These are phyloP conservation scores for Solanum okadae DNA, from an alignment of 257 asterid species.

Conservation along the genomic window DNA sequence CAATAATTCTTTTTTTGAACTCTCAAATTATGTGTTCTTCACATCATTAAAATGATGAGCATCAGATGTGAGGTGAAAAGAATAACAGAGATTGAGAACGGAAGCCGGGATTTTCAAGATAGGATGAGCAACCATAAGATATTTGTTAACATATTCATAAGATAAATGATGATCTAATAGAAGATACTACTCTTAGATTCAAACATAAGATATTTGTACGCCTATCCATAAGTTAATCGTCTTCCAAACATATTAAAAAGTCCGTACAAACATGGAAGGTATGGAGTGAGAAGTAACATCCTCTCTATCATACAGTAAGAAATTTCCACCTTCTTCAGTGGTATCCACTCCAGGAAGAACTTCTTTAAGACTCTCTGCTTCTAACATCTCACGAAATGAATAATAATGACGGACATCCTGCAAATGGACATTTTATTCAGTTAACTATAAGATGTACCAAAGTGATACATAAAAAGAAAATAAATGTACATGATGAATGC, in stretches of 20 bases:
- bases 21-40: background rate
- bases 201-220: background rate
- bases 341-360: slow-evolving; percentile 76
- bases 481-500: slow-evolving; percentile 11
- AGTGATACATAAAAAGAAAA: background rate
- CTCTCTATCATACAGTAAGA: background rate
- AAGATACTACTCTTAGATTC: background rate
- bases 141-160: background rate
- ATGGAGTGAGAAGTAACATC: background rate
- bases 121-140: background rate
- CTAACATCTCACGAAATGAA: slow-evolving; percentile 74
- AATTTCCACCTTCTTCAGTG: slow-evolving; percentile 53
- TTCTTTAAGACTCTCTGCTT: slow-evolving; percentile 46
- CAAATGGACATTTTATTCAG: background rate
- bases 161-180: background rate
- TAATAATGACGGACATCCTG: slow-evolving; percentile 65
- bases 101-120: background rate
- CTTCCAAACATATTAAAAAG: background rate
- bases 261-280: background rate
- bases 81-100: background rate
- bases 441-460: background rate
- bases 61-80: background rate
- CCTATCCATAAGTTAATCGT: background rate
- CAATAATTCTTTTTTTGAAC: background rate
- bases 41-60: background rate